Conservation (phyloP, 345 rosid species). For the Rhizophora mangle region DNA sequence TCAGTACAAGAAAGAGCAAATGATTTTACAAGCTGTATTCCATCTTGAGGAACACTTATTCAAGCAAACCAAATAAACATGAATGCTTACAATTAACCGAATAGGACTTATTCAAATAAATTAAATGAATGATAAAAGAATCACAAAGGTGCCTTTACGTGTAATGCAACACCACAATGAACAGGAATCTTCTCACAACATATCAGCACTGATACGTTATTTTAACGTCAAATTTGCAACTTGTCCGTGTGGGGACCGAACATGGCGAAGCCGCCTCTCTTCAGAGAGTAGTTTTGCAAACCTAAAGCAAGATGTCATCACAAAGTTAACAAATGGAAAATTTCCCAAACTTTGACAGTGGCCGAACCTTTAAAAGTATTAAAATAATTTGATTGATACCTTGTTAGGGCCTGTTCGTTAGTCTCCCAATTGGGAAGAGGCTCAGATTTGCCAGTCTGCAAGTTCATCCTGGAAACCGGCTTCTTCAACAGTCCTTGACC, state of each 20-base stretch:
- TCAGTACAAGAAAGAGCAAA: no score
- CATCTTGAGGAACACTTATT: no score
- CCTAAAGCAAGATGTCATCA: conserved; percentile 9
- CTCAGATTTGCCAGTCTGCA: conserved; percentile 13
- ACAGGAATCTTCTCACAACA: background rate
- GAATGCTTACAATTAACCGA: no score
- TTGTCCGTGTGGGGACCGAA: conserved; percentile 5
- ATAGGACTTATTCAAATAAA: no score
- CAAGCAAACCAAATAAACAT: no score
- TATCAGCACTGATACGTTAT: background rate
- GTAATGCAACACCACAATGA: no score
- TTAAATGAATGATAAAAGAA: no score
- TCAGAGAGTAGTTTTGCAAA: conserved; percentile 25
- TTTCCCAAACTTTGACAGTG: no score
- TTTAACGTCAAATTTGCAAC: background rate
- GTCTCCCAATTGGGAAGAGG: background rate
- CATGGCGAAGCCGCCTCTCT: conserved; percentile 25
- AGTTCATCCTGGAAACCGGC: conserved; percentile 11
- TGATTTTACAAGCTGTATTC: no score
- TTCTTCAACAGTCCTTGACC: conserved; percentile 11
- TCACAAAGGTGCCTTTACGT: no score
- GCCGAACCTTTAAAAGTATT: no score
- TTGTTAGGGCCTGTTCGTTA: conserved; percentile 15
- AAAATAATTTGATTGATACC: conserved; percentile 1
- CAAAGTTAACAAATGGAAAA: no score